Base-by-base conservation (phyloP, 2,329 filamentous ascomycete species). In the Diplodia intermedia region DNA sequence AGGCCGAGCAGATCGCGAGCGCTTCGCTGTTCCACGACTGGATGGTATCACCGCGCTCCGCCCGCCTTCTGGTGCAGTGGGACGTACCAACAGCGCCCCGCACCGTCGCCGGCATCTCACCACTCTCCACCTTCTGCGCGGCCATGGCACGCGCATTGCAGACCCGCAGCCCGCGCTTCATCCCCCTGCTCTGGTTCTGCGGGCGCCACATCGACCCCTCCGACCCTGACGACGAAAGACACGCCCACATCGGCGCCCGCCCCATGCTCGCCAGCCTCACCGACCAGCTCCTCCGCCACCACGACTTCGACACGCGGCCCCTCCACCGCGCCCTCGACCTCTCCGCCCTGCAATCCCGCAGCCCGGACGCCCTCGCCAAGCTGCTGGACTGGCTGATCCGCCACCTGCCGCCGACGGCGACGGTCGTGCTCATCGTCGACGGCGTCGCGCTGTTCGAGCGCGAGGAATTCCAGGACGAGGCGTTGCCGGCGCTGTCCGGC, bases 371-470 rank as follows among this genome's bases (percentile, higher is more conserved):
- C 0, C n/a, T 52, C 15, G 9, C 49, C 1, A 26, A 26, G 20
- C 4, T 52, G 2, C 20, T 52, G n/a, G 49, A 14, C 9, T 20
- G 20, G 23, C 14, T 52, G 12, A 9, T 26, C 4, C 49, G 49
- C n/a, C 49, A 3, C 49, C 3, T 52, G 12, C n/a, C 49, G 1
- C n/a, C 15, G 49, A 65, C 26, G 1, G 47, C 65, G n/a, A 66
- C 60, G 11, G 29, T 68, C 5, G 63, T 69, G 60, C 57, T 68
- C 11, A 49, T 69, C 23, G 29, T 69, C 4, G 68, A 69, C 18
- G 61, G 69, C 26, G 66, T 57, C 33, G 52, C 29, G 1, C 49
- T 68, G 3, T 66, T 53, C 15, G 69, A 69, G 47, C 47, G 69
- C 29, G 66, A 68, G 0, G 66, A 65, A 23, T 43, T 68, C 6